Conservation (phyloP, 148 eudicot genomes). For the Rhododendron griersonianum region DNA sequence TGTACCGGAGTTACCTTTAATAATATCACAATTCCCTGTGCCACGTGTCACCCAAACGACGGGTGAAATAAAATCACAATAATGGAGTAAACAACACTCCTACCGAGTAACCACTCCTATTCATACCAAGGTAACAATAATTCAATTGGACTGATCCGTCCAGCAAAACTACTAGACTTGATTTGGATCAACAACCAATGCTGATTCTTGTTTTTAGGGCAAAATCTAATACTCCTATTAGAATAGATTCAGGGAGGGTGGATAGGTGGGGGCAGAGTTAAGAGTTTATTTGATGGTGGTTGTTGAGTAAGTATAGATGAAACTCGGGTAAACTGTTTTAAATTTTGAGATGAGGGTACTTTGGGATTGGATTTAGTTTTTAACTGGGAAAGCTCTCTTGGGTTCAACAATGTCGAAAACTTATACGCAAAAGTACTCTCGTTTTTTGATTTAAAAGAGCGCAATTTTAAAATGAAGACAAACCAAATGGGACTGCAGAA, state of each 20-base stretch:
- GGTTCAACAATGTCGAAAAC: background rate
- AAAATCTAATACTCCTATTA: background rate
- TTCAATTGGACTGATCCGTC: background rate
- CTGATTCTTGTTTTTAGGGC: background rate
- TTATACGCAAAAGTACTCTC: background rate
- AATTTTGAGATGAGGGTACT: background rate
- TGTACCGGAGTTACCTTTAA: too few species aligned
- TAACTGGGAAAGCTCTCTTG: background rate
- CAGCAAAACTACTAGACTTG: background rate
- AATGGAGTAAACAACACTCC: too few species aligned
- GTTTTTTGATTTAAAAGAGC: too few species aligned
- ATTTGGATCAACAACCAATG: background rate
- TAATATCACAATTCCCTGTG: too few species aligned
- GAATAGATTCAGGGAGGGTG: background rate
- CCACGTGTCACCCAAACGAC: too few species aligned
- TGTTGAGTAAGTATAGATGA: background rate
- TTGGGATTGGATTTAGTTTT: background rate
- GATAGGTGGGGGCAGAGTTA: background rate
- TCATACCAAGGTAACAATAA: background rate
- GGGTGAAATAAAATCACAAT: too few species aligned
- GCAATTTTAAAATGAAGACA: too few species aligned
- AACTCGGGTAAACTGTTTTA: background rate
- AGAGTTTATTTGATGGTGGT: background rate
- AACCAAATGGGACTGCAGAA: too few species aligned
- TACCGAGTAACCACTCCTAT: background rate